phyloP scores from a whole-genome alignment of 2,329 filamentous ascomycete genomes.

The Paraconiothyrium brasiliense region DNA sequence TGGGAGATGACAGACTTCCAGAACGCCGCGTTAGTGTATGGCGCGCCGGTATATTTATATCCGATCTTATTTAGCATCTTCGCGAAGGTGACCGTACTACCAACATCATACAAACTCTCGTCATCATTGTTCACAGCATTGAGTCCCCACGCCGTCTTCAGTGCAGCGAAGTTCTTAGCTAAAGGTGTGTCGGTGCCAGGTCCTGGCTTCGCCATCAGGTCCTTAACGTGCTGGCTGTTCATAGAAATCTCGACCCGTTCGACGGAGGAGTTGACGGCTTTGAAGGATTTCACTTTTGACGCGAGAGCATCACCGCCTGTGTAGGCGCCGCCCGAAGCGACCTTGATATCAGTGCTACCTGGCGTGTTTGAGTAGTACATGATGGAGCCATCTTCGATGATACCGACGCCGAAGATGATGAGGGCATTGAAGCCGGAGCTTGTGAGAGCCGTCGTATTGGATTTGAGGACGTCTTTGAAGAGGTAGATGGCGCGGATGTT shows the following conservation, averaged over 20 bases:
- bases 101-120: constrained; percentile 55
- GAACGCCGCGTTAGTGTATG: constrained; percentile 54
- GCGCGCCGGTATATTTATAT: constrained; percentile 56
- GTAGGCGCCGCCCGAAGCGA: constrained; percentile 56
- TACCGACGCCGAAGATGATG: constrained; percentile 57
- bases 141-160: constrained; percentile 55
- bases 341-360: constrained; percentile 38
- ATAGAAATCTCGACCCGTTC: constrained; percentile 56
- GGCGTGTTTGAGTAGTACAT: constrained; percentile 55
- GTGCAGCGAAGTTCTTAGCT: constrained; percentile 53
- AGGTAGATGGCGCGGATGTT: constrained; percentile 28
- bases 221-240: constrained; percentile 55
- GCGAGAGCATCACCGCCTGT: constrained; percentile 61
- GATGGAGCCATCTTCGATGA: constrained; percentile 55
- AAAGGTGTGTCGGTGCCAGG: constrained; percentile 41
- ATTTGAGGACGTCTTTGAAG: constrained; percentile 56
- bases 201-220: constrained; percentile 46
- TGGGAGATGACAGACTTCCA: constrained; percentile 48
- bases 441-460: constrained; percentile 53
- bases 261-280: constrained; percentile 47
- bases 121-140: constrained; percentile 61
- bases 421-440: constrained; percentile 56
- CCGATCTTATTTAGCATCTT: constrained; percentile 54
- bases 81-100: constrained; percentile 55
- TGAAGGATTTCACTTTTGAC: constrained; percentile 57